Base-by-base conservation (phyloP, 352 stramenopile genomes). In the Globisporangium barbulae region DNA sequence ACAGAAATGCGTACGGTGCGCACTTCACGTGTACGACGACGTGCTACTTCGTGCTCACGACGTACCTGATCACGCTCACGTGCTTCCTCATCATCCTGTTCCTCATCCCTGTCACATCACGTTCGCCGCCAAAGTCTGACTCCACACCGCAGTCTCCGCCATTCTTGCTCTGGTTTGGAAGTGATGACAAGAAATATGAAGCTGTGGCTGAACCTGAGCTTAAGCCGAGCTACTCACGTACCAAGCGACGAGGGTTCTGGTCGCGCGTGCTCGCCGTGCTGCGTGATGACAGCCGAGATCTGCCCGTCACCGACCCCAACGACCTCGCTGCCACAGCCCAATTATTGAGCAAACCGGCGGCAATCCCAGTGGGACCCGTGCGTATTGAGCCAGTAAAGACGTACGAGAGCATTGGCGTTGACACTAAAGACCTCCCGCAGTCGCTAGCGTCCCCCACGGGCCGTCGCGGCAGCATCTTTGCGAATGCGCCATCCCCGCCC, bases 1-100 rank as follows among this genome's bases (percentile, higher is more conserved):
- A 87, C 33, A 76, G 74, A 30, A 89, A 84, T 64, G 81, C 61
- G 19, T 89, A 88, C 54, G 83, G 83, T 10, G 76, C 79, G 31
- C 74, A 72, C 33, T 89, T 90, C 31, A 45, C 69, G 28, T 88
- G 75, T 49, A 66, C 74, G 17, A 63, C 71, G 9, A 75, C 74
- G 17, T 92, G 81, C 60, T 68, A 71, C 39, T 73, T 85, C 55
- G 68, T 78, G 35, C 68, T 79, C 21, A 56, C 64, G 19, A 48
- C 68, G 21, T 75, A 88, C 50, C 54, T 75, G 9, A 35, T 74
- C 30, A 52, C 65, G 22, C 66, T 88, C 31, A 55, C 62, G 5
- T 52, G 55, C 6, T 61, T 74, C 7, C 65, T 90, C 9, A 44
- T 69, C 21, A 64, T 92, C 30, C 53, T 92, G 35, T 69, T 68